Evolutionary conservation across 2,329 filamentous ascomycete species (phyloP), one percentile per base, ranked within the genome.

Genomic region (Teratosphaeria epicoccoides): DNA sequence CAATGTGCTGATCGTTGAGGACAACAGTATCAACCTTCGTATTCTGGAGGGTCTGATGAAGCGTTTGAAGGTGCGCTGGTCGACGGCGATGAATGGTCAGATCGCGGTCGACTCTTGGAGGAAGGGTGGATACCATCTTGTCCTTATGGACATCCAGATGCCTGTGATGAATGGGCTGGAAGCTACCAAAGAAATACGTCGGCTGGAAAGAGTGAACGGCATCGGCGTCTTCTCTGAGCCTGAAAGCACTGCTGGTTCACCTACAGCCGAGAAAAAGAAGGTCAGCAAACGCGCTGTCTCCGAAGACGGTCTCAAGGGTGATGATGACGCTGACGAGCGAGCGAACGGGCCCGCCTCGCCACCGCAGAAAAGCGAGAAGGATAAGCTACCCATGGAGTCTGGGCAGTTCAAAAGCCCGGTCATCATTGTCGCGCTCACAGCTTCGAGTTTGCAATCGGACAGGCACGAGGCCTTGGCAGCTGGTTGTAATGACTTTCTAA

Each of bases 401-500:
- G 60, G 62, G 2, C 70, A 93, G 48, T 97, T 97, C 76, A 96
- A 96, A 71, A 94, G 88, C 59, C 91, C 93, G 0, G 90, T 98
- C 62, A 97, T 97, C 64, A 97, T 98, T 61, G 93, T 98, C 20
- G 93, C 93, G 3, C 77, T 98, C 63, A 98, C 93, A 24, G 93
- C 93, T 10, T 95, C 88, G 62, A 94, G 87, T 55, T 73, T 98
- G 64, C 91, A 97, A 71, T 95, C 88, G 66, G 93, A 98, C 73
- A 81, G 93, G 59, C 90, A 96, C 66, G 90, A 96, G 68, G 93
- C 93, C 3, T 73, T 97, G 62, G 91, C 91, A 24, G 93, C 91
- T 37, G 93, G 93, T 4, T 97, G 93, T 69, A 98, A 98, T 67
- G 93, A 98, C 70, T 98, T 97, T 70, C 75, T 98, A 67, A 97